Evolutionary conservation across 805 yeast genomes (phyloP), one percentile per base, ranked within the genome.

Genomic region (Candida railenensis): DNA sequence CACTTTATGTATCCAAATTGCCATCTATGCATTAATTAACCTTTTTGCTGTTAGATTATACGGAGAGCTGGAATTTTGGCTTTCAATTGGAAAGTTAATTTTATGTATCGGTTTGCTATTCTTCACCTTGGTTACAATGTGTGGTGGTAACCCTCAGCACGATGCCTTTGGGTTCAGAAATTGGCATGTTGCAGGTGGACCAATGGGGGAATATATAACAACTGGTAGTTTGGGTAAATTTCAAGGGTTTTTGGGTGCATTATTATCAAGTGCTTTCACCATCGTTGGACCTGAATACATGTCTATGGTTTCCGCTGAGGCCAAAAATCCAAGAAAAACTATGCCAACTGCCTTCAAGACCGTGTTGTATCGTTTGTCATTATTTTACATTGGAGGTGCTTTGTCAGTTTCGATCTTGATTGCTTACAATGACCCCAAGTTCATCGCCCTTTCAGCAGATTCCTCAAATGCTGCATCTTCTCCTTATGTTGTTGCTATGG

Each of bases 1-100:
- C 42, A 67, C 80, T 11, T 63, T 76, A 34, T 65, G 69, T 14
- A 52, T 70, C 36, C 78, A 74, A 50, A 63, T 77, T 42, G 67
- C 53, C n/a, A 59, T 71, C 12, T 76, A 77, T 48, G 64, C 73
- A 11, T 47, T 59, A 3, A 67, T 76, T 47, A 77, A 77, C 53
- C 62, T 74, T 22, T 69, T 74, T 48, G 77, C 79, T 5, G 82
- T 77, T 30, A 69, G 62, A 51, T 62, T 70, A 57, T 77, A 73
- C 52, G 82, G 82, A 48, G 82, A 77, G 52, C 64, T 70, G 25
- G 82, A 77, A 54, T 77, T 77, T 47, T 73, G 73, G 71, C 58
- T 69, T 37, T 63, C 72, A 25, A 59, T 73, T 50, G 69, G 68
- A 28, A 71, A 71, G 50, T 66, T 71, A 21, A 48, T 69, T 1